A percentile compares a stretch with the other conserved stretches of the same genome.
phyloP scores from a whole-genome alignment of 139 green algal genomes.

The Picochlorum costavermella region DNA sequence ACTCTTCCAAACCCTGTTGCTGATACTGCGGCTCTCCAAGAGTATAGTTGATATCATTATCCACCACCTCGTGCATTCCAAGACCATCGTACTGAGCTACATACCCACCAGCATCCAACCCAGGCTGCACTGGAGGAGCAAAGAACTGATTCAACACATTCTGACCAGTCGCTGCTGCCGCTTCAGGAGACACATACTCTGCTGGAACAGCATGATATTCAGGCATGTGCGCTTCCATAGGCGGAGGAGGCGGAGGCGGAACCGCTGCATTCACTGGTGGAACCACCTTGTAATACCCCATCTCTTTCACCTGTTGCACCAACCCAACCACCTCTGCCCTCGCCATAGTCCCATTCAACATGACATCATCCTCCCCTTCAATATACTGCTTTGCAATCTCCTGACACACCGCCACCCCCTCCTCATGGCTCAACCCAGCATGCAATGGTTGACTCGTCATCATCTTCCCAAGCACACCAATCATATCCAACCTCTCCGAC shows the following conservation, averaged over 20 bases:
- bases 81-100: too few species aligned
- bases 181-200: constrained; percentile 5
- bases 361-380: not conserved
- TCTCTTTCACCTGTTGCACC: not conserved
- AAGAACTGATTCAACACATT: constrained; percentile 26
- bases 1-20: too few species aligned
- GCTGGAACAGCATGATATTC: constrained; percentile 4
- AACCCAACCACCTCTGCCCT: not conserved
- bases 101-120: too few species aligned
- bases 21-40: too few species aligned
- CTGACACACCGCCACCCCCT: constrained; percentile 22
- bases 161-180: constrained; percentile 17
- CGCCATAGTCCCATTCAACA: not conserved
- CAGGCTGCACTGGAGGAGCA: not conserved
- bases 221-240: not conserved
- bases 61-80: too few species aligned
- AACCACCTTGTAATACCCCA: not conserved
- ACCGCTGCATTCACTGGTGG: not conserved
- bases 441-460: constrained; percentile 12
- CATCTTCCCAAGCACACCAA: constrained; percentile 12
- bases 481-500: constrained; percentile 5
- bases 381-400: constrained; percentile 13
- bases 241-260: not conserved
- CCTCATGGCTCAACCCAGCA: constrained; percentile 11
- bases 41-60: too few species aligned